Evolutionary conservation across 2,329 filamentous ascomycete species (phyloP), one percentile per base, ranked within the genome.

Genomic region (Sclerotinia sclerotiorum): DNA sequence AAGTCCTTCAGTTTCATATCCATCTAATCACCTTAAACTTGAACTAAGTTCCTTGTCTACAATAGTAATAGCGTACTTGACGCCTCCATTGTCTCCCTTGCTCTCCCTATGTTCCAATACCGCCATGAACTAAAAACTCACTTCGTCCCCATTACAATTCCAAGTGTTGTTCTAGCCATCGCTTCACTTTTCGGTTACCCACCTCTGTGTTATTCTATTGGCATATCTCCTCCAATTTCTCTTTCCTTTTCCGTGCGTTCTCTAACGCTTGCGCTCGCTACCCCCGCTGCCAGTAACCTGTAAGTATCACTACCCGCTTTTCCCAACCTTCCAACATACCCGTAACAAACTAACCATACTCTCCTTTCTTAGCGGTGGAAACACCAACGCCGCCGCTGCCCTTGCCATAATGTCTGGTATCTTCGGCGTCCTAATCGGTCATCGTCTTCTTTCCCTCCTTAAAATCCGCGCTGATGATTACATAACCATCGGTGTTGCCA

Each of bases 31-130:
- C n/a, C 17, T 4, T 7, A 2, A 3, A 61, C n/a, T 19, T 7
- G 24, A 60, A 13, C 35, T 68, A 39, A 68, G 2, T 8, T 21
- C 10, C 35, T 5, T 39, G 11, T 21, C 24, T 17, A 32, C 29
- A 27, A 19, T 5, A 68, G 65, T 69, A 78, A 80, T 70, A 84
- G 82, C 54, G 76, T 84, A 7, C 81, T 88, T 2, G 86, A 88
- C 73, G 85, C 84, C 8, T 82, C 81, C 70, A 88, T 88, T 71
- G 84, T 88, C 0, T 81, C 84, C 1, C 81, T 88, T 3, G 85
- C 86, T 2, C 77, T 88, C 24, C 85, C 86, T 0, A 88, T 88
- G 84, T 88, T 84, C 75, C 82, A 84, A 68, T 87, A 87, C 77
- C 82, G 85, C 3, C 80, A 82, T 51, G 85, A 88, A 77, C 80